Evolutionary conservation across 2,329 filamentous ascomycete species (phyloP), one percentile per base, ranked within the genome.

Genomic region (Trichophaea hybrida): DNA sequence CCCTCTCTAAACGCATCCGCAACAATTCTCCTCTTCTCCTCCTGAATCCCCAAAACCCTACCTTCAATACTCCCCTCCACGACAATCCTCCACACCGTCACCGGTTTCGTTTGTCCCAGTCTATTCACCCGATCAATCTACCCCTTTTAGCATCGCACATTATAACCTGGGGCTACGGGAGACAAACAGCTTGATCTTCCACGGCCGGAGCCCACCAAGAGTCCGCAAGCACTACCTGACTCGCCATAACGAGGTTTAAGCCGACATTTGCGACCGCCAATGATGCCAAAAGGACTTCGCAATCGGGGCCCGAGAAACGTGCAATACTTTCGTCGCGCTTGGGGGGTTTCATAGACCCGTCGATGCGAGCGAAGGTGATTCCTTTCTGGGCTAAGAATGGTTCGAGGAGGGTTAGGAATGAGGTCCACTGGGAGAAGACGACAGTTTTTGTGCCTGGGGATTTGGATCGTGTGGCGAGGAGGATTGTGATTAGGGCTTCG

Each of bases 121-220:
- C 89, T 79, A 70, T 95, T 87, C 5, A 95, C 88, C 4, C 89
- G 84, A 69, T 95, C 89, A 2, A 24, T 24, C 24, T 94, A 79
- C 2, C 89, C 90, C 70, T 95, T 89, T 24, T 24, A 24, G 24
- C 24, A n/a, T n/a, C n/a, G n/a, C n/a, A n/a, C n/a, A n/a, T n/a
- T 24, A 24, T 3, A 24, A 24, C 1, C 24, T 24, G 24, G 24
- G 24, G 24, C 1, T 1, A 3, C 3, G 24, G 24, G 24, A 3
- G 24, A 24, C 24, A 3, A 24, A 51, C 48, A 2, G 90, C 90
- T 70, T 95, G 89, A 66, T 94, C 88, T 71, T 95, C 89, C 58
- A 95, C 93, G 0, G 88, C 88, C 0, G 89, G 89, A 1, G 89
- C 88, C 86, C 89, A 95, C 89, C 88, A 95, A 61, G 81, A 86